These are phyloP conservation scores for Pseudopyricularia javanii DNA, from an alignment of 2,329 filamentous ascomycete species.

Conservation along the genomic window DNA sequence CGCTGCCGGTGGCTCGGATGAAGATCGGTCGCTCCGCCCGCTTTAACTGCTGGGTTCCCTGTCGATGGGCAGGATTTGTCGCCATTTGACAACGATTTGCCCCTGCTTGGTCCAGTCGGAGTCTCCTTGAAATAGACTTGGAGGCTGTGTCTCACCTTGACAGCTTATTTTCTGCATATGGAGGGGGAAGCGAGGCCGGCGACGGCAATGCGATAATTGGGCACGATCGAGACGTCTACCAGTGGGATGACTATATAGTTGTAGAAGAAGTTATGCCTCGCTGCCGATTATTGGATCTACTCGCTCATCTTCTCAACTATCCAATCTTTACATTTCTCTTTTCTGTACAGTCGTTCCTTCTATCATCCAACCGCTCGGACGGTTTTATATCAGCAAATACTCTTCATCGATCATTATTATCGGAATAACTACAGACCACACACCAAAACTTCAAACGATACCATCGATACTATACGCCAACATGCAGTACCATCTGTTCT, in stretches of 20 bases:
- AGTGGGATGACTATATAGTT: too few species aligned
- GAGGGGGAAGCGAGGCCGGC: neutral
- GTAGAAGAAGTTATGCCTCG: neutral
- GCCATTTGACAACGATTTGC: neutral
- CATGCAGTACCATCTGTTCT: conserved; percentile 8
- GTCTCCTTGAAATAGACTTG: neutral
- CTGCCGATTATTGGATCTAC: neutral
- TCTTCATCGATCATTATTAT: too few species aligned
- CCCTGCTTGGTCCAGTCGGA: neutral
- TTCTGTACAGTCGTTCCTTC: too few species aligned
- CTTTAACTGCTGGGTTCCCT: neutral
- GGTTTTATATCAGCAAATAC: too few species aligned
- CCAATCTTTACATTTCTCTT: too few species aligned
- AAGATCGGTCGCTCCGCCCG: neutral
- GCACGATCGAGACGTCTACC: too few species aligned
- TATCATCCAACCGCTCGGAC: too few species aligned
- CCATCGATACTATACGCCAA: neutral
- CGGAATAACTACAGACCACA: too few species aligned
- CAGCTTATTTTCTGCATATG: neutral
- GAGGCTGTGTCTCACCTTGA: neutral
- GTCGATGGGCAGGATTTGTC: neutral
- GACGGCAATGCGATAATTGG: too few species aligned
- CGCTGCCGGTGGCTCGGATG: neutral
- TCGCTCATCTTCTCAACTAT: neutral
- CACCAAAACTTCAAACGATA: neutral